These are phyloP conservation scores for Chlorella sp. DNA, from an alignment of 139 green algal genomes.

Conservation along the genomic window DNA sequence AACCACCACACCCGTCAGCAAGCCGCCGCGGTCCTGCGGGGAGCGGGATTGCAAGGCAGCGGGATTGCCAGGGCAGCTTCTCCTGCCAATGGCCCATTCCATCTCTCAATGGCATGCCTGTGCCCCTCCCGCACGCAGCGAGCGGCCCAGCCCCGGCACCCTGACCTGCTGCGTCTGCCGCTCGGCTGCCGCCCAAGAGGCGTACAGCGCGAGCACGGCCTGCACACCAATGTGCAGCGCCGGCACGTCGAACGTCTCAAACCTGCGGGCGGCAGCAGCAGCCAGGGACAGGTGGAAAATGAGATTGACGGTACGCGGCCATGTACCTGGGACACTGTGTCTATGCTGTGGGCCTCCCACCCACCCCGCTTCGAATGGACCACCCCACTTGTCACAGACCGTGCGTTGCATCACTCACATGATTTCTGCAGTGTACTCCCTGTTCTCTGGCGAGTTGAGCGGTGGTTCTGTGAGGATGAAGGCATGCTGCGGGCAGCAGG, in stretches of 20 bases:
- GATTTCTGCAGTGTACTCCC: constrained; percentile 83
- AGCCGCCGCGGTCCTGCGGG: background rate
- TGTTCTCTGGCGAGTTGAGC: constrained; percentile 82
- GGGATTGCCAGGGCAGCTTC: background rate
- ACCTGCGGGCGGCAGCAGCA: constrained; percentile 32
- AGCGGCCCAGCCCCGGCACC: no score
- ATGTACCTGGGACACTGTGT: no score
- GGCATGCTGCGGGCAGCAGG: constrained; percentile 69
- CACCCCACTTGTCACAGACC: no score
- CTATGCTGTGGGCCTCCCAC: no score
- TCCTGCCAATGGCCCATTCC: no score
- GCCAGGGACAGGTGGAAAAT: no score
- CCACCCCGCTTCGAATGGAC: no score
- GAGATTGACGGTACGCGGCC: no score
- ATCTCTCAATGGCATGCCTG: no score
- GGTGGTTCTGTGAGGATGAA: constrained; percentile 88
- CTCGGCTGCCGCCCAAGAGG: constrained; percentile 42
- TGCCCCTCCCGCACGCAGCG: no score
- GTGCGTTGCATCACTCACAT: no score
- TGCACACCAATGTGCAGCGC: constrained; percentile 83
- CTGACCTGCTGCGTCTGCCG: constrained; percentile 1
- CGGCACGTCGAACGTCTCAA: constrained; percentile 86
- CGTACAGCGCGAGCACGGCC: constrained; percentile 68
- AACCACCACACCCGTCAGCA: constrained; percentile 80
- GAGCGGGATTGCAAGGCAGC: no score